Base-by-base conservation (phyloP, 2,329 filamentous ascomycete species). In the Epichloe bromicola region DNA sequence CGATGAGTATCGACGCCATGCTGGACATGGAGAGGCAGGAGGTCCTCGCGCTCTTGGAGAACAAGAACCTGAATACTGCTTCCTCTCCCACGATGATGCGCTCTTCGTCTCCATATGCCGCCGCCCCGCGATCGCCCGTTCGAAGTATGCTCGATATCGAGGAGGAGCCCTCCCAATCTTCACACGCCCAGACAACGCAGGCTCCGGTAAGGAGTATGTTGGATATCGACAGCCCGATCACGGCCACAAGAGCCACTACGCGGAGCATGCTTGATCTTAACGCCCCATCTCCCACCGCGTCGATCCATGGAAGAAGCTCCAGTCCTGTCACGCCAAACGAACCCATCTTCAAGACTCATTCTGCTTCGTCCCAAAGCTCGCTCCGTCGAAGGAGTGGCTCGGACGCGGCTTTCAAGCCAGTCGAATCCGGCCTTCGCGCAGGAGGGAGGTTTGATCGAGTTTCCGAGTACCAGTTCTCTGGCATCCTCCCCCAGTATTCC, bases 21-120 rank as follows among this genome's bases (percentile, higher is more conserved):
- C 74, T 89, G 56, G 86, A 89, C 63, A 83, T 88, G 71, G 86
- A 91, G 72, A 78, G 85, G 55, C 74, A 75, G 55, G 85, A 88
- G 67, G 82, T 89, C 39, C 72, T 88, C 57, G 81, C 80, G 46
- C 70, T 88, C 54, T 72, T 88, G 41, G 82, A 85, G 64, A 75
- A 74, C 43, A 70, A 68, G 48, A 59, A 58, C 55, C 60, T 59
- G 49, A 51, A 57, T 2, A 61, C 65, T 11, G 40, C 52, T 30
- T 62, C 63, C 20, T 61, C 68, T 14, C 58, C 67, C 7, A 60
- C 62, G 5, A 66, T 71, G 20, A 63, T 60, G 59, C 70, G 75
- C 57, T 74, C 75, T 41, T 68, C 72, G 19, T 78, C 82, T 55
- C 74, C 79, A 54, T 74, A 75, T 66, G 65, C 69, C 30, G 75